Evolutionary conservation across 2,329 filamentous ascomycete genomes (phyloP).

Genomic region (Pseudogymnoascus pannorum): DNA sequence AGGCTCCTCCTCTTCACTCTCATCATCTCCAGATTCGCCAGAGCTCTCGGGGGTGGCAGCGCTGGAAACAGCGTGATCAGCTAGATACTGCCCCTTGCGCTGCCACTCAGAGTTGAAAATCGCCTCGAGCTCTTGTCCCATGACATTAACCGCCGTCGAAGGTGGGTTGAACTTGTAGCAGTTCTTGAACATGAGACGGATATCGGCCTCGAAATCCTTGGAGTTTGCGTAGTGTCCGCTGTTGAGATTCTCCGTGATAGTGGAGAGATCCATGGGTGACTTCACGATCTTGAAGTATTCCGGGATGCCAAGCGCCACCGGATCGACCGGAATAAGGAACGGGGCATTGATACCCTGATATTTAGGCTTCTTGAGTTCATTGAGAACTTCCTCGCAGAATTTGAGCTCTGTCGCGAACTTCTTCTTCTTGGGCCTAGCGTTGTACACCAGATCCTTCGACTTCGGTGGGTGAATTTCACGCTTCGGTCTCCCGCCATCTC

Average conservation of each 20-base stretch:
- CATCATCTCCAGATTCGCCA: constrained; percentile 66
- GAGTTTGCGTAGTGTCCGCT: constrained; percentile 71
- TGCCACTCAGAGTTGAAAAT: constrained; percentile 70
- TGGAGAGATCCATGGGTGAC: constrained; percentile 89
- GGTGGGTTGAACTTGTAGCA: constrained; percentile 88
- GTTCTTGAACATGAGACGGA: constrained; percentile 78
- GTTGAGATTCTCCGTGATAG: constrained; percentile 71
- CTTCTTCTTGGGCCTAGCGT: constrained; percentile 79
- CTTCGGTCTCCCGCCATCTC: constrained; percentile 75
- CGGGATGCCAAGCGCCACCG: constrained; percentile 87
- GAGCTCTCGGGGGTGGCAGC: constrained; percentile 57
- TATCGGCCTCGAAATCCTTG: constrained; percentile 79
- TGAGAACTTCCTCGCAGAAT: constrained; percentile 77
- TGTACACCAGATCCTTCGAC: constrained; percentile 84
- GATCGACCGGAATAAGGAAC: constrained; percentile 82
- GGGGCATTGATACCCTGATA: constrained; percentile 60
- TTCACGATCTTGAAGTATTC: constrained; percentile 91
- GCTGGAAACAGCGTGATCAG: constrained; percentile 59
- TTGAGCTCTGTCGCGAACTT: constrained; percentile 82
- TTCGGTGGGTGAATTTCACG: constrained; percentile 89
- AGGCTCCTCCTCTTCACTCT: constrained; percentile 53
- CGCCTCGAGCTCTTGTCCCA: constrained; percentile 66
- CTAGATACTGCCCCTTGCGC: constrained; percentile 74
- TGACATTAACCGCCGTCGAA: constrained; percentile 63
- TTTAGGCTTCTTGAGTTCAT: constrained; percentile 69